Base-by-base conservation (phyloP, 2,329 filamentous ascomycete species). In the Fusarium sp. region DNA sequence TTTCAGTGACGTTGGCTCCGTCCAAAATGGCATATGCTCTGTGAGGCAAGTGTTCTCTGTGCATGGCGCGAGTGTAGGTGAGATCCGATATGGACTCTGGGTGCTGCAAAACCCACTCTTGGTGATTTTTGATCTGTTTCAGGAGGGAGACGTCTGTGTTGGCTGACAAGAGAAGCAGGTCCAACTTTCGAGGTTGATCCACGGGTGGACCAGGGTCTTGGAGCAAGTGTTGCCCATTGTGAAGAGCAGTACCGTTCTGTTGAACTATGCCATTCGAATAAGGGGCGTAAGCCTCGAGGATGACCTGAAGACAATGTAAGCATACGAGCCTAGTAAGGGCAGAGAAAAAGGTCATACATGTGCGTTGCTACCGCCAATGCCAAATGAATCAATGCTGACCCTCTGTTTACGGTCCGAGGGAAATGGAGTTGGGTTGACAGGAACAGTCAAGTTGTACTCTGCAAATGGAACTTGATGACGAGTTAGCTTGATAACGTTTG, bases 321-420 rank as follows among this genome's bases (percentile, higher is more conserved):
- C 9, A 62, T 57, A 2, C 7, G 4, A 32, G 27, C 11, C 7
- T 10, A 27, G 45, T 54, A 35, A 54, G 11, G 9, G 18, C 6
- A 13, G 37, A 18, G 52, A 52, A 34, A 25, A 30, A 25, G 30
- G n/a, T 25, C 32, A 45, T 30, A 56, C 50, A 37, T 81, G 80
- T 0, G 73, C 73, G 20, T 81, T 81, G 5, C 75, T 74, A 4
- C 80, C 80, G 0, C 80, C 79, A 9, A 77, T 80, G 0, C 79
- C 80, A 18, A 81, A 81, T 5, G 79, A 78, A 71, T 81, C 80
- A 67, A 81, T 67, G 27, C 74, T 77, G 5, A 72, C 69, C n/a
- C 77, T 63, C 0, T 67, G 57, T 1, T 30, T 35, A 0, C 66
- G 71, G 1, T 35, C n/a, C 0, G 41, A 20, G 0, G 76, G 77